phyloP scores from a whole-genome alignment of 2,329 filamentous ascomycete genomes.

The Ophiostoma novo-ulmi region DNA sequence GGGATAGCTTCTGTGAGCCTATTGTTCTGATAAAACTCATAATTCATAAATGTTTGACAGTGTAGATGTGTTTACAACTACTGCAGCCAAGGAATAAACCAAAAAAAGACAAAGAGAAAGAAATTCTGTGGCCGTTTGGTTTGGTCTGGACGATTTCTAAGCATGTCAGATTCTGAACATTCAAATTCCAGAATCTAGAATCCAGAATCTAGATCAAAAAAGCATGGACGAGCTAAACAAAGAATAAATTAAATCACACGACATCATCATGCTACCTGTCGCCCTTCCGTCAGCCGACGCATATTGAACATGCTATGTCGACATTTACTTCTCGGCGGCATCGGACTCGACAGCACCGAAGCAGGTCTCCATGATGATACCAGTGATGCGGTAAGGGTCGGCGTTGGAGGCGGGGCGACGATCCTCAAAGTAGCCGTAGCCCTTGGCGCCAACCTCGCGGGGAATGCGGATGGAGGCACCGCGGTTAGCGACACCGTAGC shows the following conservation, averaged over 20 bases:
- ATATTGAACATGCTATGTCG: neutral
- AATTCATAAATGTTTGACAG: conserved; percentile 1
- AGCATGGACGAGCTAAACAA: conserved; percentile 5
- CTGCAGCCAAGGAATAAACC: neutral
- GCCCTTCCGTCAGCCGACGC: neutral
- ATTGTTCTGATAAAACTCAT: neutral
- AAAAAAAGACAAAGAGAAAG: neutral
- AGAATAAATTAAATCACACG: neutral
- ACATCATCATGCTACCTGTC: neutral
- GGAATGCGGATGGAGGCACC: conserved; percentile 84
- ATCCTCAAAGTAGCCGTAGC: conserved; percentile 60
- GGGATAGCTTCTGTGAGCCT: neutral
- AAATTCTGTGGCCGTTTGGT: neutral
- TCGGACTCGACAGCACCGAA: conserved; percentile 26
- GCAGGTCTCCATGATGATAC: conserved; percentile 36
- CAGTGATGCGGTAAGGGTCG: conserved; percentile 67
- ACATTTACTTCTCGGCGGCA: conserved; percentile 16
- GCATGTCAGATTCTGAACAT: neutral
- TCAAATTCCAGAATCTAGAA: neutral
- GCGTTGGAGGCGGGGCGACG: conserved; percentile 68
- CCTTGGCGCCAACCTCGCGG: conserved; percentile 63
- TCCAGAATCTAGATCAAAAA: neutral
- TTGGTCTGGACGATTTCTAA: neutral
- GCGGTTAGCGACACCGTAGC: conserved; percentile 91
- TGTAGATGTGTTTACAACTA: neutral